Evolutionary conservation across 2,329 filamentous ascomycete genomes (phyloP).

Genomic region (Sclerotinia trifoliorum): DNA sequence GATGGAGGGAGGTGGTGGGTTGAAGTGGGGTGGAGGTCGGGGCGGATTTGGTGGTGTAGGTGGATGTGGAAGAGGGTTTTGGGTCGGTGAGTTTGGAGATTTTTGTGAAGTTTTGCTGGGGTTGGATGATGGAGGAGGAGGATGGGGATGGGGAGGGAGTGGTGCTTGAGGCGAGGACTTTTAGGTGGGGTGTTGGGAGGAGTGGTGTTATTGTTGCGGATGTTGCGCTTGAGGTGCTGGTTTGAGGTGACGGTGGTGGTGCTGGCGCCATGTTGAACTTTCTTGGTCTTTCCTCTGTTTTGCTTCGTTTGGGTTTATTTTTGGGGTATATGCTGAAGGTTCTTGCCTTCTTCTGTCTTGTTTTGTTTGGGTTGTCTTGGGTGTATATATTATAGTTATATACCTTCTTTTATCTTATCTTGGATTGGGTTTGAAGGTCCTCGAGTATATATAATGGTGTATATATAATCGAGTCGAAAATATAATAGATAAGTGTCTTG

Average conservation of each 20-base stretch:
- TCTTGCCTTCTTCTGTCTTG: neutral
- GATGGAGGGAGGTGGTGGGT: neutral
- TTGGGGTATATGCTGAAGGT: neutral
- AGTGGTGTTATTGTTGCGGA: no score
- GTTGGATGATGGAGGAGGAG: neutral
- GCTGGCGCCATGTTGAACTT: neutral
- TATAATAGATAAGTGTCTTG: neutral
- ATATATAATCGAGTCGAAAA: no score
- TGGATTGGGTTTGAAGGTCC: neutral
- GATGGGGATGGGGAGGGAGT: neutral
- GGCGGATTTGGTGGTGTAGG: neutral
- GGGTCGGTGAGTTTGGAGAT: neutral
- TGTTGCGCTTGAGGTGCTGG: neutral
- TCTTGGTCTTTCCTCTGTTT: neutral
- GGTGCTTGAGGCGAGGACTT: neutral
- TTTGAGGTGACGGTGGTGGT: constrained; percentile 1
- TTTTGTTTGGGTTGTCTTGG: neutral
- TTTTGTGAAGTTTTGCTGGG: neutral
- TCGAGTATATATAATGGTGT: no score
- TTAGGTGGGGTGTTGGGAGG: neutral
- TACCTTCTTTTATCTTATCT: neutral
- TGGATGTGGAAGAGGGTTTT: neutral
- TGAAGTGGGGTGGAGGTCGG: neutral
- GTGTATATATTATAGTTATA: neutral
- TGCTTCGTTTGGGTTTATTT: neutral